These are phyloP conservation scores for Thraustochytrium sp. DNA, from an alignment of 352 stramenopile genomes.

Conservation along the genomic window DNA sequence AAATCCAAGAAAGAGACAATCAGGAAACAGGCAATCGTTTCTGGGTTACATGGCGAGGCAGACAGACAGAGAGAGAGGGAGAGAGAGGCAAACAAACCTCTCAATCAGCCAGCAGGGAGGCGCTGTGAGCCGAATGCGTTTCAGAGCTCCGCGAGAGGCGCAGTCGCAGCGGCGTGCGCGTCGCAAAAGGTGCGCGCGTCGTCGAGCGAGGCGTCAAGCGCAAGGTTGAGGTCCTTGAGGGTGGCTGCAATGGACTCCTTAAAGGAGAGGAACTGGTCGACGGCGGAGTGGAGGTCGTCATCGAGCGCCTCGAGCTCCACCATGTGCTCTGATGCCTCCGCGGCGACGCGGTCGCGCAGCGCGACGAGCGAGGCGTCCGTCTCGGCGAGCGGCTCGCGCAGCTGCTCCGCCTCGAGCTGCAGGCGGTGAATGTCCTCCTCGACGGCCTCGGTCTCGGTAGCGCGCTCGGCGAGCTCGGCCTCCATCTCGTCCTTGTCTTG, in stretches of 20 bases:
- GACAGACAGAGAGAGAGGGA: no score
- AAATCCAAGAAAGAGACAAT: no score
- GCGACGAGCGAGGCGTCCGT: not conserved
- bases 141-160: not conserved
- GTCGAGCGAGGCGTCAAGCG: not conserved
- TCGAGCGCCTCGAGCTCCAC: not conserved
- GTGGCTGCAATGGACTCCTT: not conserved
- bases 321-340: not conserved
- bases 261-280: not conserved
- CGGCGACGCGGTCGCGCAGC: not conserved
- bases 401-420: not conserved
- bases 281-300: not conserved
- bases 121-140: no score
- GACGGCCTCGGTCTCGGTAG: constrained; percentile 16
- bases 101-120: not conserved
- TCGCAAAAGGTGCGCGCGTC: not conserved
- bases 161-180: not conserved
- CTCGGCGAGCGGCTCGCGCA: constrained; percentile 27
- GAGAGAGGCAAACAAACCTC: no score
- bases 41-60: no score
- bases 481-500: constrained; percentile 28
- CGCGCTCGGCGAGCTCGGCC: not conserved
- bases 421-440: constrained; percentile 17
- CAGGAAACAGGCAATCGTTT: no score
- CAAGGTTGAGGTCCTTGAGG: not conserved